Base-by-base conservation (phyloP, 2,329 filamentous ascomycete species). In the Myriosclerotinia curreyana region DNA sequence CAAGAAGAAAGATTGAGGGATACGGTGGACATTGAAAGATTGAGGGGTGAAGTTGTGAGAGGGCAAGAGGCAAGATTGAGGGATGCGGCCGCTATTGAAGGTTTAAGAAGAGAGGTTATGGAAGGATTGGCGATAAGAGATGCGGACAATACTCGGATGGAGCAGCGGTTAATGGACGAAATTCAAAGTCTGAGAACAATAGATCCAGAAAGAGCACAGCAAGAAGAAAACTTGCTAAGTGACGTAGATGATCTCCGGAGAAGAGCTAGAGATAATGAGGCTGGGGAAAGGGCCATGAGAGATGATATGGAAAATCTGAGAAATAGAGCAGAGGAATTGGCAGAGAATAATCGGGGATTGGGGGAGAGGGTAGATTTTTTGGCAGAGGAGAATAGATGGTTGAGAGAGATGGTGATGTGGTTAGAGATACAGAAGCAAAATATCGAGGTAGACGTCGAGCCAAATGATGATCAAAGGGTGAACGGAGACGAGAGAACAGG, bases 41-140 rank as follows among this genome's bases (percentile, higher is more conserved):
- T 60, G 0, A 48, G 31, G n/a, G 4, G n/a, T 22, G 55, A 58
- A 48, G 5, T 22, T 34, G 20, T 34, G 11, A 44, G 25, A 14
- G 54, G 20, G 28, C 40, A 56, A 2, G 11, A 20, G 25, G 54
- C 34, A n/a, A 58, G 25, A 3, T 5, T 46, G 25, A 46, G 40
- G 25, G 25, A 46, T 48, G 14, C 14, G 1, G n/a, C 9, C 1
- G 14, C 12, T 25, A 48, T 36, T 22, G 42, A 46, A 36, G 15
- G 1, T 11, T 25, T 58, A 5, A 58, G 55, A 48, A 46, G 59
- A 54, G 59, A 61, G 20, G 25, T 61, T 22, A 9, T 20, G 36
- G 59, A 55, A 34, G 49, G n/a, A 25, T 44, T 61, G 1, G 28
- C 28, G 25, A 40, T 38, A 20, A 54, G 25, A 5, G 38, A 36